Evolutionary conservation across 78 protist species (phyloP).

Genomic region (slime mould (Dictyostelium discoideum)): dicty_2.7 NC_007088.5:7443501-7444000

Average conservation of each 20-base stretch:
- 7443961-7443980: conserved; percentile 80
- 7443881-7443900: conserved; percentile 73
- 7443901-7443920: conserved; percentile 61
- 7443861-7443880: conserved; percentile 73
- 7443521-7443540: background rate
- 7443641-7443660: conserved; percentile 25
- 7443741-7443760: conserved; percentile 85
- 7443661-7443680: conserved; percentile 43
- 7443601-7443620: background rate
- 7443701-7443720: conserved; percentile 84
- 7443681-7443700: conserved; percentile 62
- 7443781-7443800: background rate
- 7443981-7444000: conserved; percentile 72
- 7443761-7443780: conserved; percentile 72
- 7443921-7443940: conserved; percentile 73
- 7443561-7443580: conserved; percentile 3
- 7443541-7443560: background rate
- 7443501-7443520: conserved; percentile 24
- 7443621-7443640: background rate
- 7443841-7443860: conserved; percentile 14
- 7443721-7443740: conserved; percentile 86
- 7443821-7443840: background rate
- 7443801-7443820: background rate
- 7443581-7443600: background rate
- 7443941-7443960: conserved; percentile 81